phyloP scores from a whole-genome alignment of 2,329 filamentous ascomycete genomes.

The Septoria petroselini region DNA sequence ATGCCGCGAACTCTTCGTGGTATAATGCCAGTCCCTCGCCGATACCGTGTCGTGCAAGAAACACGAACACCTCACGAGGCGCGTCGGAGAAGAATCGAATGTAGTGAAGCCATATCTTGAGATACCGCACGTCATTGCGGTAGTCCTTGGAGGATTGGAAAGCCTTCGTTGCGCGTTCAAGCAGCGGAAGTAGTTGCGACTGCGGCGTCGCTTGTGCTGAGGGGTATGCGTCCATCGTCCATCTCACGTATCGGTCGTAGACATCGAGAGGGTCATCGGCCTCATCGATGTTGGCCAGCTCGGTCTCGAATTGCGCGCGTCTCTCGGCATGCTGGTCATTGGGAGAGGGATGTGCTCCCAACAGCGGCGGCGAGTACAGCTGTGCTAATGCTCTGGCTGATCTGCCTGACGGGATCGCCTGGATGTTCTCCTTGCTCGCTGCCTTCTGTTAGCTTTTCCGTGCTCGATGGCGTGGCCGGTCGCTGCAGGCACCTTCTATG shows the following conservation, averaged over 20 bases:
- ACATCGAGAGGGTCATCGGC: constrained; percentile 93
- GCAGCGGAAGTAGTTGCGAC: constrained; percentile 81
- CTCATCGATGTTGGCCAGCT: constrained; percentile 73
- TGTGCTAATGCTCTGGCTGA: constrained; percentile 86
- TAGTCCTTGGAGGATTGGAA: constrained; percentile 85
- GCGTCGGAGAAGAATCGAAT: constrained; percentile 88
- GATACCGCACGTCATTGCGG: constrained; percentile 89
- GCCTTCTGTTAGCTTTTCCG: no score
- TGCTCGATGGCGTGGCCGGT: no score
- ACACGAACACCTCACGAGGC: constrained; percentile 90
- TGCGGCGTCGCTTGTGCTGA: constrained; percentile 87
- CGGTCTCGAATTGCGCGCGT: constrained; percentile 80
- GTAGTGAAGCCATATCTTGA: constrained; percentile 92
- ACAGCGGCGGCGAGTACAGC: constrained; percentile 61
- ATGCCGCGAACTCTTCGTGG: constrained; percentile 94
- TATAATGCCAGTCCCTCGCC: constrained; percentile 85
- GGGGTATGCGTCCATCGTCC: constrained; percentile 93
- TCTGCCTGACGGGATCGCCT: constrained; percentile 80
- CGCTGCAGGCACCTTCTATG: constrained; percentile 65
- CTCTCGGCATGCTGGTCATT: constrained; percentile 74
- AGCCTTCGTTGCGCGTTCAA: constrained; percentile 88
- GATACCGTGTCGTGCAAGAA: constrained; percentile 81
- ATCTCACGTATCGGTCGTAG: constrained; percentile 94
- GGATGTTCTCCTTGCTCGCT: constrained; percentile 83
- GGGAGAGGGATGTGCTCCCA: constrained; percentile 46